phyloP scores from a whole-genome alignment of 1,284 basidiomycete species.

The Tilletia setariae region DNA sequence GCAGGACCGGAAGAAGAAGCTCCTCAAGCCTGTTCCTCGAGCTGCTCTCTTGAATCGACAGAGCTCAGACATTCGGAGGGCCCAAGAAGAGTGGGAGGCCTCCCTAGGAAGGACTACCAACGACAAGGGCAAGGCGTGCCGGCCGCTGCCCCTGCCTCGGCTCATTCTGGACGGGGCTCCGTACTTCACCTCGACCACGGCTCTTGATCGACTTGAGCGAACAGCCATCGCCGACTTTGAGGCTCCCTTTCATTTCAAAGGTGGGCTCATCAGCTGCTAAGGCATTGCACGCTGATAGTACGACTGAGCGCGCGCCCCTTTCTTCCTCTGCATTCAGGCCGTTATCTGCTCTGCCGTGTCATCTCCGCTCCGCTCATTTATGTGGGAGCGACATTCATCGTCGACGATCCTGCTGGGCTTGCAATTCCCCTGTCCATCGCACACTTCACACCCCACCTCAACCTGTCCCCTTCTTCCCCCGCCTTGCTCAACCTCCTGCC shows the following conservation, averaged over 20 bases:
- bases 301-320: no score
- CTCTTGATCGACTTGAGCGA: slow-evolving; percentile 27
- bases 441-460: slow-evolving; percentile 45
- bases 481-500: slow-evolving; percentile 38
- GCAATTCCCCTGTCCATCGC: slow-evolving; percentile 42
- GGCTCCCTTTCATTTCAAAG: slow-evolving; percentile 23
- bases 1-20: slow-evolving; percentile 31
- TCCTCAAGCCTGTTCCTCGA: slow-evolving; percentile 38
- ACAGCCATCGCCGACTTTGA: slow-evolving; percentile 34
- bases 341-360: slow-evolving; percentile 42
- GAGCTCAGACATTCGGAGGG: slow-evolving; percentile 38
- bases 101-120: slow-evolving; percentile 10
- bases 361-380: slow-evolving; percentile 42
- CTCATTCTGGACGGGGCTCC: slow-evolving; percentile 37
- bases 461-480: slow-evolving; percentile 21
- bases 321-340: slow-evolving; percentile 15
- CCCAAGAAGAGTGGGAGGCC: slow-evolving; percentile 29
- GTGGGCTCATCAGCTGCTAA: neutral
- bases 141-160: slow-evolving; percentile 24
- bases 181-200: slow-evolving; percentile 34
- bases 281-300: no score
- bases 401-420: slow-evolving; percentile 27
- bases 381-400: slow-evolving; percentile 42
- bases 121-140: slow-evolving; percentile 15
- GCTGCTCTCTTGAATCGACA: slow-evolving; percentile 43